Percentiles rank a stretch among this genome's conserved stretches.
These are phyloP conservation scores for Camellia japonica DNA, from an alignment of 148 eudicot species.

Conservation along the genomic window DNA sequence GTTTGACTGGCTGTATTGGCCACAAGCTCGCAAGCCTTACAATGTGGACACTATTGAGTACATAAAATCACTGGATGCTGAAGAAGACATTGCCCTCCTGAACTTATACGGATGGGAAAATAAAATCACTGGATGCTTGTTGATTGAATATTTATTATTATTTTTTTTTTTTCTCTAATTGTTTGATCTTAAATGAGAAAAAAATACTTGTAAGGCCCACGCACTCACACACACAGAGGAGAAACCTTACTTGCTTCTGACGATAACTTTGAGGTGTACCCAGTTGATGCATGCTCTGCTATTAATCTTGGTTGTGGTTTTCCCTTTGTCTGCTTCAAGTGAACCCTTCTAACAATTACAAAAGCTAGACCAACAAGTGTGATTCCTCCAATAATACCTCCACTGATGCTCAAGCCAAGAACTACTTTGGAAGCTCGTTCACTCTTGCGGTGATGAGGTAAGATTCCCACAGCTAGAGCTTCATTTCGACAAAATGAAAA, in stretches of 20 bases:
- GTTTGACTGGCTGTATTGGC: too few species aligned
- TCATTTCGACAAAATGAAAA: constrained; percentile 65
- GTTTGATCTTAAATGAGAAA: too few species aligned
- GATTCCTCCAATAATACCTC: constrained; percentile 47
- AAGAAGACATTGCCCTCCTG: too few species aligned
- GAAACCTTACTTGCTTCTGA: constrained; percentile 68
- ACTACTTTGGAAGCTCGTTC: constrained; percentile 33
- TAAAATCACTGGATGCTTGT: too few species aligned
- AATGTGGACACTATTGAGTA: too few species aligned
- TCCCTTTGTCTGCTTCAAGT: constrained; percentile 28
- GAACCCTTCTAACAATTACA: constrained; percentile 38
- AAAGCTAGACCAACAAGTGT: constrained; percentile 30
- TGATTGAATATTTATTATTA: too few species aligned
- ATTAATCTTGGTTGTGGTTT: constrained; percentile 33
- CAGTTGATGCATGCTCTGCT: constrained; percentile 49
- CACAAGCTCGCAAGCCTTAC: too few species aligned
- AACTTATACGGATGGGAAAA: too few species aligned
- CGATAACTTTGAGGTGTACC: constrained; percentile 51
- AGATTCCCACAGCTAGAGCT: constrained; percentile 86
- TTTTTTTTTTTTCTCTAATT: too few species aligned
- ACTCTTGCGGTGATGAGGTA: constrained; percentile 41
- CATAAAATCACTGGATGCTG: too few species aligned
- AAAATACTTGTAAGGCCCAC: too few species aligned
- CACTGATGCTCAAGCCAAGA: constrained; percentile 45
- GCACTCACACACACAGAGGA: neutral